These are phyloP conservation scores for Haplosporangium sp. DNA, from an alignment of 371 early-diverging fungal genomes.

Conservation along the genomic window DNA sequence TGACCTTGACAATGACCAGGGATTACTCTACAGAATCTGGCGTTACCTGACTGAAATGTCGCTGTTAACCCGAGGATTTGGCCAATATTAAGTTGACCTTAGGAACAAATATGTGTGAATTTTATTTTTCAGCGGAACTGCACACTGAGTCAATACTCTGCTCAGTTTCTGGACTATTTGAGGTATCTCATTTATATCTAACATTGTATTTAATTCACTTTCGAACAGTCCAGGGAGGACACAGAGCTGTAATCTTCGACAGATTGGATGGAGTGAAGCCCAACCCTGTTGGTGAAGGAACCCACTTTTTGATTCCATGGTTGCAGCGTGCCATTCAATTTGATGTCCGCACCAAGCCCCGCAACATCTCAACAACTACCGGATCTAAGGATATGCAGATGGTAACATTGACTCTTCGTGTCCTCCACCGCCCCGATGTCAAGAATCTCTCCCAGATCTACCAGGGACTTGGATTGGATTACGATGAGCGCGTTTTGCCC, in stretches of 20 bases:
- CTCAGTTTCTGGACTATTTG: neutral
- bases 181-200: neutral
- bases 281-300: constrained; percentile 89
- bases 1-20: too few species aligned
- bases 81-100: too few species aligned
- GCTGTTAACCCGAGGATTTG: too few species aligned
- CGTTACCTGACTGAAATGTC: too few species aligned
- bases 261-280: constrained; percentile 92
- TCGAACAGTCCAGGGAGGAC: constrained; percentile 90
- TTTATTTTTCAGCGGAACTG: neutral
- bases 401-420: constrained; percentile 90
- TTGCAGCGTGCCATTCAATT: constrained; percentile 83
- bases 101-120: too few species aligned
- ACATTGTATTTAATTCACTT: neutral
- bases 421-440: constrained; percentile 92
- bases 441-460: constrained; percentile 85
- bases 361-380: constrained; percentile 96
- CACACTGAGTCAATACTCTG: neutral
- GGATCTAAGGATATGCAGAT: constrained; percentile 93
- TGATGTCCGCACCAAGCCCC: constrained; percentile 94
- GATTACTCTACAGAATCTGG: too few species aligned
- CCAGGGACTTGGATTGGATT: constrained; percentile 94
- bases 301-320: constrained; percentile 98
- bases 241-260: constrained; percentile 97
- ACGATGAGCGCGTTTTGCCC: constrained; percentile 97